Evolutionary conservation across 2,329 filamentous ascomycete genomes (phyloP), one percentile per base, ranked within the genome.

Genomic region (Fusarium sulawesiense): DNA sequence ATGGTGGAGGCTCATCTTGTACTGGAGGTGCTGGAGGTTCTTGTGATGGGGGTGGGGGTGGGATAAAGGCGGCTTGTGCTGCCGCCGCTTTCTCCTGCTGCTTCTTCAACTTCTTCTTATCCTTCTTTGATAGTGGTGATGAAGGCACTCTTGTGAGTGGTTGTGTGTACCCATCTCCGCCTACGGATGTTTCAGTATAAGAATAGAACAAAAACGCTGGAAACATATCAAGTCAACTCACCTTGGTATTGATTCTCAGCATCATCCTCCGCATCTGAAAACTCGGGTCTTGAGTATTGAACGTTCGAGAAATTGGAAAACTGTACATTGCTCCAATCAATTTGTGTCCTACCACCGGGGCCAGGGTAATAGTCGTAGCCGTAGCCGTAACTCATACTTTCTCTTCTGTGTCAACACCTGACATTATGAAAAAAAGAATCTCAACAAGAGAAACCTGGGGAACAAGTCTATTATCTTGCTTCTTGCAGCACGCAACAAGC

Each of bases 291-390:
- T 55, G 78, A 80, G 71, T 79, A 84, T 66, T 83, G 77, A 53
- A 84, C 75, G 32, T 82, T 77, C 65, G 80, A 82, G 76, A 81
- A 84, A 72, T 84, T 76, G 66, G 82, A 80, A 64, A 77, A 80
- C 70, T 83, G 78, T 60, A 84, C 77, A 68, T 80, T 71, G 62
- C 74, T 72, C 69, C 75, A 80, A 72, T 80, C 77, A 76, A 81
- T 61, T 66, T 79, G 77, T 60, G 80, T 73, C 79, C 82, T 78
- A 56, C 76, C 77, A 56, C 77, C 76, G 46, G 81, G 79, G 78
- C 13, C 32, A 29, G 50, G 53, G 44, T 80, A 81, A 75, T 76
- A 79, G 57, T 81, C 76, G 64, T 75, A 66, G 64, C 56, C 61
- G 64, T 70, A 76, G 73, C 64, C 32, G 68, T 75, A 76, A 76